A percentile compares a stretch with the other conserved stretches of the same genome.
Conservation (phyloP, 2,329 filamentous ascomycete genomes). For the Fusarium humuli region DNA sequence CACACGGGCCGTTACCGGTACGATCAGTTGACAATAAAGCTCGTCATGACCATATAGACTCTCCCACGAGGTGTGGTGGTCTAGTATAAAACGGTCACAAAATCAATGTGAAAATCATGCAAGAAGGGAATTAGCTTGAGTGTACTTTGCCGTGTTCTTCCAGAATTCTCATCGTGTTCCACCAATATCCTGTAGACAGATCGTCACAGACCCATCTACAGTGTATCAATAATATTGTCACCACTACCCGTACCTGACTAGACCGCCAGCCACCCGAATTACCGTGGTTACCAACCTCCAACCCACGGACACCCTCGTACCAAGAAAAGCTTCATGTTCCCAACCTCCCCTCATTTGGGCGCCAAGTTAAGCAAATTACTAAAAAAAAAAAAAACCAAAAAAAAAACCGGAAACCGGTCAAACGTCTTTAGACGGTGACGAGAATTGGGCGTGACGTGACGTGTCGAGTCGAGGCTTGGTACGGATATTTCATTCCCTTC, state of each 20-base stretch:
- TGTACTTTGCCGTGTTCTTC: neutral
- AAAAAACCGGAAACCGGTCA: slow-evolving; percentile 26
- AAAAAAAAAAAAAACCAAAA: neutral
- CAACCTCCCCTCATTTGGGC: slow-evolving; percentile 24
- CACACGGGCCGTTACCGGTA: neutral
- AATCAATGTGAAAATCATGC: neutral
- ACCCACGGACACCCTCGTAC: neutral
- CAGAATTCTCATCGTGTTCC: neutral
- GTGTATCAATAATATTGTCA: neutral
- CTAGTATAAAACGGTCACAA: neutral
- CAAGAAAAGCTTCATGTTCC: slow-evolving; percentile 14
- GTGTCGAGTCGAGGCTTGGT: slow-evolving; percentile 13
- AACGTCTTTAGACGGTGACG: slow-evolving; percentile 11
- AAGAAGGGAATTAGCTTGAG: neutral
- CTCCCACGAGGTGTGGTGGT: neutral
- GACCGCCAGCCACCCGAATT: slow-evolving; percentile 21
- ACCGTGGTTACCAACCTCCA: slow-evolving; percentile 22
- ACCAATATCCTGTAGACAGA: neutral
- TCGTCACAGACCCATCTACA: neutral
- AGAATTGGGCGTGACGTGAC: slow-evolving; percentile 28
- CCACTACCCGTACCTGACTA: neutral
- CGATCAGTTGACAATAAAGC: slow-evolving; percentile 1
- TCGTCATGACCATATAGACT: neutral
- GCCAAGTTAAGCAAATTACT: slow-evolving; percentile 6
- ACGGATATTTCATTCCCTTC: slow-evolving; percentile 15